Conservation (phyloP, 176 grass and related monocot species). For the Cenchrus americanus region DNA sequence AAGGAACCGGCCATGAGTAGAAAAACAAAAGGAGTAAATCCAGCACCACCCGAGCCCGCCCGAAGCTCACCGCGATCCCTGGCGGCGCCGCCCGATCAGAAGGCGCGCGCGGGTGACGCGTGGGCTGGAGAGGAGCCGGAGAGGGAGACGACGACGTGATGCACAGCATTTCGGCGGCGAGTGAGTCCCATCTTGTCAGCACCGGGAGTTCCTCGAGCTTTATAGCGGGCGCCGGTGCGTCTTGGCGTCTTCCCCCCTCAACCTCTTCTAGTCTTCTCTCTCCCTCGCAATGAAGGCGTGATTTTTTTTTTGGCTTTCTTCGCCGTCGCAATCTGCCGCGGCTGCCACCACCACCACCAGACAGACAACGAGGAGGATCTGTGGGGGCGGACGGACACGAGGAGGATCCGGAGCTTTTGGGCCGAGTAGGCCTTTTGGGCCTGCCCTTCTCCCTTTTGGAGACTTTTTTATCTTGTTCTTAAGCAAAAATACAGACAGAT, state of each 20-base stretch:
- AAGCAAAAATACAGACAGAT: background rate
- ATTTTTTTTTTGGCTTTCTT: slow-evolving; percentile 33
- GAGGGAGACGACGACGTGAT: slow-evolving; percentile 32
- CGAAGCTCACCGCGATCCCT: slow-evolving; percentile 18
- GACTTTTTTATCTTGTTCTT: background rate
- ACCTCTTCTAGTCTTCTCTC: background rate
- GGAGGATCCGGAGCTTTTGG: background rate
- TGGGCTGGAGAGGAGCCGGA: background rate
- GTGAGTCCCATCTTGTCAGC: slow-evolving; percentile 35
- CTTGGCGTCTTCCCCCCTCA: background rate
- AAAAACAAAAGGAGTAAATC: background rate
- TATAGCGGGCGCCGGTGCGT: slow-evolving; percentile 46
- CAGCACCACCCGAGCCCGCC: background rate
- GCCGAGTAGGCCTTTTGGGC: background rate
- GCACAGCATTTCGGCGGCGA: slow-evolving; percentile 42
- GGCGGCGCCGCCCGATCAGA: slow-evolving; percentile 20
- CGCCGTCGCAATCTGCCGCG: slow-evolving; percentile 23
- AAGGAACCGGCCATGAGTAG: background rate
- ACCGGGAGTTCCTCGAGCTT: background rate
- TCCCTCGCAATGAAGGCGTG: slow-evolving; percentile 18
- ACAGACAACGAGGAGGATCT: background rate
- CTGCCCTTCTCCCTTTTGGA: background rate
- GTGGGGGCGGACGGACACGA: slow-evolving; percentile 37
- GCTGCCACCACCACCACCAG: background rate
- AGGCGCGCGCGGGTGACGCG: background rate